Conservation (phyloP, 1,284 basidiomycete genomes). For the Ustilago hordei region DNA sequence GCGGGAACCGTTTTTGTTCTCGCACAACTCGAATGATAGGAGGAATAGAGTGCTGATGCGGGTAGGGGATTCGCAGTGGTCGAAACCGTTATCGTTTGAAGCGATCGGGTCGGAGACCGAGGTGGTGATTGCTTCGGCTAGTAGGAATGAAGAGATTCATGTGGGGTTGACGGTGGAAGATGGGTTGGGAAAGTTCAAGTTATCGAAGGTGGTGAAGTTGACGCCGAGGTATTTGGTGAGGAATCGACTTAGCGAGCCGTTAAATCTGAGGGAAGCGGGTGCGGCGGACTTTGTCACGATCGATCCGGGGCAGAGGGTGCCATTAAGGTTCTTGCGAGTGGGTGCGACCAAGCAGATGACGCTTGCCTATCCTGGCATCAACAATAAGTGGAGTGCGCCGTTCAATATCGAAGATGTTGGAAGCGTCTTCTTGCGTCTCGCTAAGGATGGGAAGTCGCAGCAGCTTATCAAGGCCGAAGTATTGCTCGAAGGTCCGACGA, state of each 20-base stretch:
- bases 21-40: slow-evolving; percentile 81
- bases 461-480: slow-evolving; percentile 85
- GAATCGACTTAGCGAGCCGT: slow-evolving; percentile 79
- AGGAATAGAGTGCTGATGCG: slow-evolving; percentile 87
- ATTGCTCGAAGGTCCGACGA: slow-evolving; percentile 85
- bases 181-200: slow-evolving; percentile 89
- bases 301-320: slow-evolving; percentile 74
- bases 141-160: slow-evolving; percentile 82
- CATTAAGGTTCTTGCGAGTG: slow-evolving; percentile 79
- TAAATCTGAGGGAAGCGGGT: slow-evolving; percentile 88
- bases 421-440: slow-evolving; percentile 80
- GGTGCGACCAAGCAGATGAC: slow-evolving; percentile 76
- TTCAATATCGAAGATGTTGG: slow-evolving; percentile 95
- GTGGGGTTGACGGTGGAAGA: slow-evolving; percentile 92
- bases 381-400: slow-evolving; percentile 87
- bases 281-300: slow-evolving; percentile 71
- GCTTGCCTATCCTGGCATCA: slow-evolving; percentile 84
- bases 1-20: slow-evolving; percentile 76
- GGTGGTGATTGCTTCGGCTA: slow-evolving; percentile 79
- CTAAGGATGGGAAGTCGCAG: slow-evolving; percentile 61
- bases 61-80: slow-evolving; percentile 90
- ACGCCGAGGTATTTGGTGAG: slow-evolving; percentile 90
- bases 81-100: slow-evolving; percentile 76
- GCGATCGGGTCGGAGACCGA: slow-evolving; percentile 90
- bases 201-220: slow-evolving; percentile 93